phyloP scores from a whole-genome alignment of 208 protist species.

The Naegleria lovaniensis region DNA sequence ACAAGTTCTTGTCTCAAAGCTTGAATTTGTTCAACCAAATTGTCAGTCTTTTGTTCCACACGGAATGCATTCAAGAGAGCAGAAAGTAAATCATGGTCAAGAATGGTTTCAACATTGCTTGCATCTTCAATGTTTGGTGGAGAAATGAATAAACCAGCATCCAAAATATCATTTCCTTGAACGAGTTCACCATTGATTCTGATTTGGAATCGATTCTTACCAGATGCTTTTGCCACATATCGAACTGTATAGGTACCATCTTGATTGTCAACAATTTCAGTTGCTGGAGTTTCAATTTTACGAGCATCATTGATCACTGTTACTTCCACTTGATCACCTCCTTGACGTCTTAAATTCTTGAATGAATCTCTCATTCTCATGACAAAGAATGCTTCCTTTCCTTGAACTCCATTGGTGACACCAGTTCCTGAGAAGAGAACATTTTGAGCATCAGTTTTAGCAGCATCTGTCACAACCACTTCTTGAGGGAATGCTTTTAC shows the following conservation, averaged over 20 bases:
- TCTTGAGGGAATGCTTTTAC: not conserved
- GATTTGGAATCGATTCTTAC: not conserved
- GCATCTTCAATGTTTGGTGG: not conserved
- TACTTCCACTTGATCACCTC: not conserved
- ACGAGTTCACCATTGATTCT: not conserved
- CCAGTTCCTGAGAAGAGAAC: not conserved
- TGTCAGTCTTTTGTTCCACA: not conserved
- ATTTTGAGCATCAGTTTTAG: not conserved
- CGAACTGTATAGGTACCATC: conserved; percentile 1
- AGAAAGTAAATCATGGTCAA: conserved; percentile 5
- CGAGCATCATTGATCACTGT: not conserved
- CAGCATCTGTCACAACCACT: not conserved
- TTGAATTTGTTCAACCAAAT: conserved; percentile 42
- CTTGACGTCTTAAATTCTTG: not conserved
- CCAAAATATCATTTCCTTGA: not conserved
- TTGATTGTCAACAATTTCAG: not conserved
- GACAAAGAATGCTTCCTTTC: not conserved
- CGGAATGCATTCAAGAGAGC: not conserved
- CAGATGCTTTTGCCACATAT: not conserved
- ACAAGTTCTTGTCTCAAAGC: conserved; percentile 53
- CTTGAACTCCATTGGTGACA: not conserved
- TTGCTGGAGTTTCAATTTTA: not conserved
- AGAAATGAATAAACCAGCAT: not conserved
- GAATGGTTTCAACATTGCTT: not conserved
- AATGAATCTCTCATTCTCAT: not conserved